phyloP scores from a whole-genome alignment of 345 rosid species.

The Chamaenerion angustifolium region DNA sequence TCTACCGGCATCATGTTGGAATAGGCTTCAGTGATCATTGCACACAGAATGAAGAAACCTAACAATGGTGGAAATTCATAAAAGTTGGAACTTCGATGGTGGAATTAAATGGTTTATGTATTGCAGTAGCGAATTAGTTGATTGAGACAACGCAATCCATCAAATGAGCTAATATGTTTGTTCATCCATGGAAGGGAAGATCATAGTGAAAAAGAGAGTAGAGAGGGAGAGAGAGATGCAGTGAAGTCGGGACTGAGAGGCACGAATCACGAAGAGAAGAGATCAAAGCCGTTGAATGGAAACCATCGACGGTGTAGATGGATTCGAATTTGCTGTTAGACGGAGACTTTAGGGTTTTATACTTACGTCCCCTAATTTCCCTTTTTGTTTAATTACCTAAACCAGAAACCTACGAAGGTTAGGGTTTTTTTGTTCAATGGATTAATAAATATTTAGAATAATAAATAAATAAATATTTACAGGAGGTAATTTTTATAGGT shows the following conservation, averaged over 20 bases:
- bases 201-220: neutral
- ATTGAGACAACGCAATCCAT: neutral
- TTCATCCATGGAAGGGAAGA: neutral
- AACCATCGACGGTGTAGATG: conserved; percentile 19
- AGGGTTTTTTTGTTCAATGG: neutral
- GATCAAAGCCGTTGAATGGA: conserved; percentile 24
- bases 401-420: neutral
- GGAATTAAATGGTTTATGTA: conserved; percentile 4
- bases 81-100: conserved; percentile 10
- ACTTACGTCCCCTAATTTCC: neutral
- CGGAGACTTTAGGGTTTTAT: conserved; percentile 30
- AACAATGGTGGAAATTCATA: conserved; percentile 3
- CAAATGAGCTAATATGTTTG: neutral
- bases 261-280: conserved; percentile 10
- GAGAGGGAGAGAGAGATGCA: conserved; percentile 10
- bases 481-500: too few species aligned
- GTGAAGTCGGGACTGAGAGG: conserved; percentile 24
- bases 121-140: conserved; percentile 2
- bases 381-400: neutral
- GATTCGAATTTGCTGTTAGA: conserved; percentile 22
- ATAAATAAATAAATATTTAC: too few species aligned
- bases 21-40: conserved; percentile 20
- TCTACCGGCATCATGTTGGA: conserved; percentile 36
- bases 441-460: neutral
- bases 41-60: neutral